Evolutionary conservation across 192 early-diverging fungal species (phyloP), one percentile per base, ranked within the genome.

Genomic region (Backusella circina): DNA sequence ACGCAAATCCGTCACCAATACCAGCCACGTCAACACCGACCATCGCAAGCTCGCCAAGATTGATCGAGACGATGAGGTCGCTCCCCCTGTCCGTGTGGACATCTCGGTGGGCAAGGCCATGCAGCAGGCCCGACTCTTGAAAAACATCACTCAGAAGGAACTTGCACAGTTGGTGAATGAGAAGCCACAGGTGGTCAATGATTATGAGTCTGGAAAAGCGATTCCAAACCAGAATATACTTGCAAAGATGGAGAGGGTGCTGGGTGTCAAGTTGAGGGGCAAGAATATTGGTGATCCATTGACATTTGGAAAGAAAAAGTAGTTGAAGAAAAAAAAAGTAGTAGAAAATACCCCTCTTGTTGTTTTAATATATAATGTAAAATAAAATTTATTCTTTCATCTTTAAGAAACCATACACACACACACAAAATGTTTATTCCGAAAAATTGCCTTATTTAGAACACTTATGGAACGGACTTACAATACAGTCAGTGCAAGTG

Each of bases 171-270:
- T 88, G 80, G 91, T 98, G 80, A 96, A 95, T 75, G 97, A 98
- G 79, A 97, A 97, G 84, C 90, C 91, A 51, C 91, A 90, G 70
- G 88, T 97, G 69, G 87, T 88, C 79, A 84, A 80, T 78, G 97
- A 97, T 75, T 98, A 96, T 76, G 97, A 98, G 84, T 80, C 85
- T 67, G 93, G 93, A 1, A 87, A 88, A 77, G 91, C 91, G 37
- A 91, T 94, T 73, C 95, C 95, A 50, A 96, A 95, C 85, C 95
- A 95, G 80, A 93, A 95, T 86, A 83, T 96, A 64, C 87, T 98
- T 26, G 86, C 82, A 23, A 96, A 96, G 83, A 77, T 98, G 81
- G 97, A 98, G 87, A 86, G 93, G 21, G 88, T 84, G 8, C 80
- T 98, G 36, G 95, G 91, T 39, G 89, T 97, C 61, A 98, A 95